These are phyloP conservation scores for Pistacia vera DNA, from an alignment of 345 rosid genomes.

Conservation along the genomic window DNA sequence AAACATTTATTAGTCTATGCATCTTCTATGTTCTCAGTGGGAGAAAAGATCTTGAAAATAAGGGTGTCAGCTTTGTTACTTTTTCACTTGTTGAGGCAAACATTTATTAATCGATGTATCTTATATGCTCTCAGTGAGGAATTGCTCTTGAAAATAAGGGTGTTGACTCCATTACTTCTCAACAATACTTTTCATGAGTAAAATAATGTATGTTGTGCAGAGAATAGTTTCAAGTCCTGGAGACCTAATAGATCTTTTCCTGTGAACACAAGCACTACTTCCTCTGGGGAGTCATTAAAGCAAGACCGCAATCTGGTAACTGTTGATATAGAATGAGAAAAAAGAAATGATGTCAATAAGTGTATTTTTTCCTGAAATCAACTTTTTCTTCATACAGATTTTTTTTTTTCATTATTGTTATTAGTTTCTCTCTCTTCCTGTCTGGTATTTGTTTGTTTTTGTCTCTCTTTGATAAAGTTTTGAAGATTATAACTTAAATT, in stretches of 20 bases:
- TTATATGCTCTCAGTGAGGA: constrained; percentile 1
- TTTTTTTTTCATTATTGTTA: not conserved
- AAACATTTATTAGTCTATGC: not conserved
- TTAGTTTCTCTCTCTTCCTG: not conserved
- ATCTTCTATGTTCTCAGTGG: not conserved
- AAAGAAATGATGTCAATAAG: not conserved
- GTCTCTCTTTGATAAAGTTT: not conserved
- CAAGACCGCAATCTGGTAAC: constrained; percentile 36
- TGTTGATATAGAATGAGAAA: constrained; percentile 15
- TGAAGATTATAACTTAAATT: constrained; percentile 1
- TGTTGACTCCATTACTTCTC: not conserved
- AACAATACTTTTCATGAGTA: constrained; percentile 8
- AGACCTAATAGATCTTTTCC: constrained; percentile 34
- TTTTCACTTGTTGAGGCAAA: too few relatives aligned
- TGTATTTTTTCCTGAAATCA: not conserved
- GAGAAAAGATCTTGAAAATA: constrained; percentile 1
- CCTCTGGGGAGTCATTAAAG: constrained; percentile 22
- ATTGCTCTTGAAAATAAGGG: not conserved
- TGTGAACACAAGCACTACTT: constrained; percentile 18
- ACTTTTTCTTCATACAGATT: not conserved
- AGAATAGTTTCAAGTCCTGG: constrained; percentile 44
- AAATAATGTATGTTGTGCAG: constrained; percentile 21
- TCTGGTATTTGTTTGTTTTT: not conserved
- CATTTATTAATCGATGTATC: not conserved
- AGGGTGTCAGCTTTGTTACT: not conserved